Evolutionary conservation across 2,329 filamentous ascomycete genomes (phyloP).

Genomic region (Alternaria burnsii): DNA sequence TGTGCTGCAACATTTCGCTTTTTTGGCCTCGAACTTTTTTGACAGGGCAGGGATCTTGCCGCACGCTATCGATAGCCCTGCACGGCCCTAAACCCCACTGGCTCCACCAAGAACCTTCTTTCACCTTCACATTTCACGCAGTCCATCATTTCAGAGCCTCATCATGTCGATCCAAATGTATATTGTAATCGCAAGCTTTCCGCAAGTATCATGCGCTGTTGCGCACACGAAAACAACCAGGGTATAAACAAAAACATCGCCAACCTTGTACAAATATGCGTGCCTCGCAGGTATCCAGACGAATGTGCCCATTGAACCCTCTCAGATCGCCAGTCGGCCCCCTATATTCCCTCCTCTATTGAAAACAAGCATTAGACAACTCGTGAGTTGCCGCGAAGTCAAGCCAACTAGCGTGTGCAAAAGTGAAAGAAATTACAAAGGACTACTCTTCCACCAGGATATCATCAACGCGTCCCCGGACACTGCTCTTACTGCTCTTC

Average conservation of each 20-base stretch:
- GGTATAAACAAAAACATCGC: constrained; percentile 24
- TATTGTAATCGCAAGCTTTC: constrained; percentile 8
- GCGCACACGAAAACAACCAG: constrained; percentile 12
- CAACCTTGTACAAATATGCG: constrained; percentile 11
- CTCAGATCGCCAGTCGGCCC: constrained; percentile 1
- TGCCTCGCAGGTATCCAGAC: constrained; percentile 5
- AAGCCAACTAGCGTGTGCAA: constrained; percentile 7
- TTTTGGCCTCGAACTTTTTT: constrained; percentile 28
- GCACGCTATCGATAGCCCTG: constrained; percentile 27
- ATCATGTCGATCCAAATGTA: not conserved
- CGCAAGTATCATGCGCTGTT: constrained; percentile 8
- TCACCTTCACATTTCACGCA: not conserved
- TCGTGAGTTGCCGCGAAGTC: constrained; percentile 14
- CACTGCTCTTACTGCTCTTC: constrained; percentile 68
- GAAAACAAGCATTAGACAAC: constrained; percentile 22
- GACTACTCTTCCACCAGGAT: constrained; percentile 46
- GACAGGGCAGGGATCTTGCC: constrained; percentile 19
- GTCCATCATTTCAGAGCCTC: not conserved
- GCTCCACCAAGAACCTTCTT: constrained; percentile 5
- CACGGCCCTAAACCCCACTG: constrained; percentile 10
- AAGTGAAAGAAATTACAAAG: constrained; percentile 6
- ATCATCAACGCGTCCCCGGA: constrained; percentile 38
- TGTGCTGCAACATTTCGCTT: constrained; percentile 10
- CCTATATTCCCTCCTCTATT: constrained; percentile 11
- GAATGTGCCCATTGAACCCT: constrained; percentile 12